A percentile compares a stretch with the other conserved stretches of the same genome.
Conservation (phyloP, 176 grass and related monocot species). For the Eragrostis curvula region DNA sequence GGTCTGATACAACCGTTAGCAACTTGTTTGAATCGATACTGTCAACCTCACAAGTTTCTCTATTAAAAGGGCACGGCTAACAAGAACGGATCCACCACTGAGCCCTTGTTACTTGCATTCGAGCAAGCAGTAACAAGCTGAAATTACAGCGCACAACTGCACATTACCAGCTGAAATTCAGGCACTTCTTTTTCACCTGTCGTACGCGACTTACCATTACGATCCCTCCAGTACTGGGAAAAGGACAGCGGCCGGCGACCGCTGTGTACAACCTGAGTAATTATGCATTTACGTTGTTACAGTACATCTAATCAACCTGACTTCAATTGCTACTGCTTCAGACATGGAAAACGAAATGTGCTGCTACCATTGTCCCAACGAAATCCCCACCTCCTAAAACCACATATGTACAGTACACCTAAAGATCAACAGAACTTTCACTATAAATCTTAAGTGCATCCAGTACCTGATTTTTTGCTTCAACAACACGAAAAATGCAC, state of each 20-base stretch:
- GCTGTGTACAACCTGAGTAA: slow-evolving; percentile 17
- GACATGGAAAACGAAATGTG: background rate
- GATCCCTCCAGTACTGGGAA: background rate
- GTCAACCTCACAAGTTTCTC: slow-evolving; percentile 23
- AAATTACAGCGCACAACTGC: background rate
- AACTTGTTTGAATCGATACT: slow-evolving; percentile 51
- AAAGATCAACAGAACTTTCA: background rate
- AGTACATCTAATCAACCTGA: slow-evolving; percentile 4
- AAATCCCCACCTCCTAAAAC: background rate
- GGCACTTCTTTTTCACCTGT: background rate
- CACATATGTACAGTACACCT: background rate
- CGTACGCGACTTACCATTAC: background rate
- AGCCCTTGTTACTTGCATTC: background rate
- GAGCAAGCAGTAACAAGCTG: slow-evolving; percentile 9
- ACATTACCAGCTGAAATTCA: background rate
- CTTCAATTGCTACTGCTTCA: slow-evolving; percentile 33
- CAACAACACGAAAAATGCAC: background rate
- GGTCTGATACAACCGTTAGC: slow-evolving; percentile 37
- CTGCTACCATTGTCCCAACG: background rate
- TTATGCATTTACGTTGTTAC: background rate
- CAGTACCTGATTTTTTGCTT: background rate
- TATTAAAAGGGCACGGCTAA: slow-evolving; percentile 6
- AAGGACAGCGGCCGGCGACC: background rate
- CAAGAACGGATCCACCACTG: slow-evolving; percentile 24
- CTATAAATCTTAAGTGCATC: background rate